phyloP scores from a whole-genome alignment of 441 rosid genomes.

The Kokia cookei region DNA sequence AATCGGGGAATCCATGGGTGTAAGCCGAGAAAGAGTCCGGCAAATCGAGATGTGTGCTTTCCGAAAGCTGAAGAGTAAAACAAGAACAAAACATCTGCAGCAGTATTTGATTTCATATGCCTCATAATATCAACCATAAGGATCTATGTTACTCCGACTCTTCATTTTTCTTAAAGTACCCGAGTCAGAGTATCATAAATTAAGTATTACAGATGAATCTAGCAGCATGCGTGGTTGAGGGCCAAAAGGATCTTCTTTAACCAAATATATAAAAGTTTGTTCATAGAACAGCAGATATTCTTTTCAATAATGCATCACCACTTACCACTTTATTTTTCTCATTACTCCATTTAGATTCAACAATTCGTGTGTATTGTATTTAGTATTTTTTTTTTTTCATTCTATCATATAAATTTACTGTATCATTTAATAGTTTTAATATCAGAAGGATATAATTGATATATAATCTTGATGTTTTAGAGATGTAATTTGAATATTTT shows the following conservation, averaged over 20 bases:
- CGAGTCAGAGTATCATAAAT: neutral
- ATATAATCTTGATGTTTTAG: too few species aligned
- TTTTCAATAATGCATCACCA: neutral
- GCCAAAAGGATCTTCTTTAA: neutral
- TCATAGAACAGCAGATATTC: constrained; percentile 20
- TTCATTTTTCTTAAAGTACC: neutral
- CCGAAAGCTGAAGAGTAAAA: constrained; percentile 81
- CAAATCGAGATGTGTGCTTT: constrained; percentile 79
- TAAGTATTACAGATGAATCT: neutral
- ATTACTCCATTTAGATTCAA: neutral
- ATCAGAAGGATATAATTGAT: too few species aligned
- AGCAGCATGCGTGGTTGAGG: constrained; percentile 9
- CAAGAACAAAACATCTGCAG: constrained; percentile 61
- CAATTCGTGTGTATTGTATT: neutral
- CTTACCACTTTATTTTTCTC: neutral
- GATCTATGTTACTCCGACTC: neutral
- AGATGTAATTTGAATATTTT: too few species aligned
- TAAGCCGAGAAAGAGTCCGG: constrained; percentile 84
- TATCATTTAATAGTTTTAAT: too few species aligned
- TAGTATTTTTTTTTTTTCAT: neutral
- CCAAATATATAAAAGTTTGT: constrained; percentile 14
- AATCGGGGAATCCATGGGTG: constrained; percentile 77
- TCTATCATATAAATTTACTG: too few species aligned
- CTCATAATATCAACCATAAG: neutral
- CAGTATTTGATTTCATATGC: constrained; percentile 48